Evolutionary conservation across 2,329 filamentous ascomycete species (phyloP), one percentile per base, ranked within the genome.

Genomic region (Metarhizium album): DNA sequence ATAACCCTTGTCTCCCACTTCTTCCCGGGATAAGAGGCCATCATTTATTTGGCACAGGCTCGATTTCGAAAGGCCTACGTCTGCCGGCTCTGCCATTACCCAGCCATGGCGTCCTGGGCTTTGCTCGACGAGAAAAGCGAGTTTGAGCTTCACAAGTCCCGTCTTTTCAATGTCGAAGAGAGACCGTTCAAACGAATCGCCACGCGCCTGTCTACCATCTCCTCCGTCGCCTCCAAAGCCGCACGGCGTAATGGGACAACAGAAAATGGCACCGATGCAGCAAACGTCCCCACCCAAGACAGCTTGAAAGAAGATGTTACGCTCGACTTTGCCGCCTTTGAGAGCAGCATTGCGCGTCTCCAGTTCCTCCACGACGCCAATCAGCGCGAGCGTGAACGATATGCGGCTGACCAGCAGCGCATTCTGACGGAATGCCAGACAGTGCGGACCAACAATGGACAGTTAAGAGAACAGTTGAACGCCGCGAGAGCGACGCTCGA

Each of bases 121-220:
- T 72, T 90, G 46, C 74, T 94, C 46, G 84, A 89, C 50, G 84
- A 86, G 58, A 76, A 78, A 56, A 85, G 89, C 57, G 86, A 90
- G 70, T 84, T 89, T 66, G 84, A 89, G 56, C 83, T 96, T 37
- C 91, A 96, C 73, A 91, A 90, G 62, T 79, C 79, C 29, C 87
- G 91, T 42, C 84, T 96, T 3, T 79, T 96, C 37, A 87, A 87
- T 56, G 85, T 96, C 54, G 91, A 97, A 73, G 88, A 95, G 64
- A 90, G 90, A 52, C 89, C 90, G 1, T 96, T 95, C 73, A 88
- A 88, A 66, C 85, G 90, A 54, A 82, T 96, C 53, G 87, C 87
- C 22, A 90, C 90, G 69, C 84, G 87, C 31, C 79, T 97, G 8
- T 75, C 87, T 4, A 76, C 79, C 22, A 79, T 86, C 16, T 80